Evolutionary conservation across 495 filamentous ascomycete species (phyloP), one percentile per base, ranked within the genome.

Genomic region (Geoglossum glabrum): DNA sequence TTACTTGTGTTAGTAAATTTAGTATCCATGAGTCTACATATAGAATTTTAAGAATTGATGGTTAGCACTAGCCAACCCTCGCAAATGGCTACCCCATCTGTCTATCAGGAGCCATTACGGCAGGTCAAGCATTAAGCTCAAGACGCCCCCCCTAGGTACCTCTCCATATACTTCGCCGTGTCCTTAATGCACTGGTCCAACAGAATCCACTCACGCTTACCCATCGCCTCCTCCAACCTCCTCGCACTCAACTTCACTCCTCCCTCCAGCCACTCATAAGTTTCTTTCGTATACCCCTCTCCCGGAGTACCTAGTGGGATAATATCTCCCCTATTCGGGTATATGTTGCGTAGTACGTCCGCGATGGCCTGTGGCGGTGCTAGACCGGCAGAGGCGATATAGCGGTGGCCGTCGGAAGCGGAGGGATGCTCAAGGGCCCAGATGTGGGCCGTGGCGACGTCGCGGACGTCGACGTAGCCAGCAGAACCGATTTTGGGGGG

Each of bases 401-500:
- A 73, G 31, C 73, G 62, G 61, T 75, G 61, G 34, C 64, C 64
- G 60, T 70, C 64, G 1, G 65, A 56, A n/a, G 62, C 59, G 3
- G 62, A 57, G 6, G 67, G 61, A 47, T 73, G 58, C 50, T 72
- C 70, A 31, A 66, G 59, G 21, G 60, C 66, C 61, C 66, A 73
- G 10, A 70, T 62, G 40, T 72, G 64, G 51, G 70, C 58, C 0
- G 64, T 59, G 7, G 70, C 70, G n/a, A 75, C 72, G 56, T 75
- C 72, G 13, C 73, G 63, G 0, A 75, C 66, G 59, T 75, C 72
- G 28, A 75, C 69, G 54, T 64, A 68, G 38, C 56, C 58, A 3
- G 62, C 56, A 28, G 58, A 62, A 15, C 62, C 62, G 58, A 65
- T 60, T 47, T 52, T 61, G 3, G 61, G 58, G 0, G 61, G 26